phyloP scores from a whole-genome alignment of 495 filamentous ascomycete species.

The Physcia stellaris region DNA sequence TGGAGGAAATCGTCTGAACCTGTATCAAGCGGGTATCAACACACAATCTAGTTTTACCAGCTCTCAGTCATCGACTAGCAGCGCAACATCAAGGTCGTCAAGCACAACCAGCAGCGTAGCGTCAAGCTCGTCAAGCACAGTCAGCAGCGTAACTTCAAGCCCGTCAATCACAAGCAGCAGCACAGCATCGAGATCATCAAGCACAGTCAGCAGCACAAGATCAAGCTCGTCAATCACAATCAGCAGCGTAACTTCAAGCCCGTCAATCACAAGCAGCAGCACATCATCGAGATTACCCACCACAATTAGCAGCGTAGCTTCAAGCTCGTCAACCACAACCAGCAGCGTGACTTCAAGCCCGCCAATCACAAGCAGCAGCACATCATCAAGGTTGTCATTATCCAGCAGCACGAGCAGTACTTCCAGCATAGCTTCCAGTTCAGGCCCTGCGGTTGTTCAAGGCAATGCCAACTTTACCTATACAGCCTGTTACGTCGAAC shows the following conservation, averaged over 20 bases:
- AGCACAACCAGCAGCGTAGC: not conserved
- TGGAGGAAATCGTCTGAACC: conserved; percentile 10
- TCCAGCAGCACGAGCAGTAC: not conserved
- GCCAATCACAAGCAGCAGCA: not conserved
- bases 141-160: conserved; percentile 1
- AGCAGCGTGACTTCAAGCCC: conserved; percentile 1
- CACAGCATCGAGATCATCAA: not conserved
- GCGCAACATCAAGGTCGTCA: not conserved
- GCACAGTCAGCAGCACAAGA: not conserved
- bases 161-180: not conserved
- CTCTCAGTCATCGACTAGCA: not conserved
- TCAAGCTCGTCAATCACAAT: not conserved
- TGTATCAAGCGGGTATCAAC: conserved; percentile 7
- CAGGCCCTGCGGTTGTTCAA: conserved; percentile 13
- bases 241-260: not conserved
- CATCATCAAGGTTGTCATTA: not conserved
- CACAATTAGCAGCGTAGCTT: conserved; percentile 3
- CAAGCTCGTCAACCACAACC: conserved; percentile 3
- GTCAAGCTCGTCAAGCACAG: not conserved
- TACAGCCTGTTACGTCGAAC: conserved; percentile 21
- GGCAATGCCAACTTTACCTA: conserved; percentile 17
- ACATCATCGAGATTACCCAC: not conserved
- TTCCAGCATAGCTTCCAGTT: conserved; percentile 5
- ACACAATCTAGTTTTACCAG: conserved; percentile 4
- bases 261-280: not conserved